Evolutionary conservation across 2,329 filamentous ascomycete species (phyloP), one percentile per base, ranked within the genome.

Genomic region (Diaporthe vexans): DNA sequence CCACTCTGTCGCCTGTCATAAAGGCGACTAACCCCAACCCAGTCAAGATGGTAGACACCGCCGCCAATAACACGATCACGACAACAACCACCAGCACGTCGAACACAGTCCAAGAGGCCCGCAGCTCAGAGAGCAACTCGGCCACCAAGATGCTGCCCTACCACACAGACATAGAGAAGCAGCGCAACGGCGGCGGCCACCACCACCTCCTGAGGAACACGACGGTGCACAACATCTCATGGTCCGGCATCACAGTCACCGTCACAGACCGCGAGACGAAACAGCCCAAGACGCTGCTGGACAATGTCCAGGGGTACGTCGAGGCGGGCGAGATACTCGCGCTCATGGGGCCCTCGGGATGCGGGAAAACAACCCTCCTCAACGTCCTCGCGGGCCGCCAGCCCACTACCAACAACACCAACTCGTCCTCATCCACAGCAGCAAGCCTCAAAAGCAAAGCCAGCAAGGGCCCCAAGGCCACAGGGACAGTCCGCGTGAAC

Each of bases 301-400:
- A 89, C 43, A 85, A 89, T 77, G 88, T 92, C 63, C 87, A 88
- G 78, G 94, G 94, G 15, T 83, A 90, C 68, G 89, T 94, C 58
- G 84, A 91, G 81, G 91, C 92, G 43, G 91, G 93, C 40, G 92
- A 95, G 79, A 85, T 95, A 56, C 88, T 94, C 75, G 95, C 94
- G 52, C 83, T 97, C 59, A 96, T 97, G 94, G 95, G 95, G 33
- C 94, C 94, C 11, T 88, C 86, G 43, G 89, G 89, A 6, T 88
- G 90, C 73, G 95, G 95, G 68, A 97, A 97, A 82, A 97, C 95
- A 0, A 97, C 94, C 0, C 87, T 97, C 0, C 87, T 97, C 48
- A 95, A 97, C 81, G 90, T 94, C 7, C 90, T 97, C 19, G 94
- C 95, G 9, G 75, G 85, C 85, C 76, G 85, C 85, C 85, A 86